Base-by-base conservation (phyloP, 1,139 yeast species). In the Debaryomyces robertsiae region DNA sequence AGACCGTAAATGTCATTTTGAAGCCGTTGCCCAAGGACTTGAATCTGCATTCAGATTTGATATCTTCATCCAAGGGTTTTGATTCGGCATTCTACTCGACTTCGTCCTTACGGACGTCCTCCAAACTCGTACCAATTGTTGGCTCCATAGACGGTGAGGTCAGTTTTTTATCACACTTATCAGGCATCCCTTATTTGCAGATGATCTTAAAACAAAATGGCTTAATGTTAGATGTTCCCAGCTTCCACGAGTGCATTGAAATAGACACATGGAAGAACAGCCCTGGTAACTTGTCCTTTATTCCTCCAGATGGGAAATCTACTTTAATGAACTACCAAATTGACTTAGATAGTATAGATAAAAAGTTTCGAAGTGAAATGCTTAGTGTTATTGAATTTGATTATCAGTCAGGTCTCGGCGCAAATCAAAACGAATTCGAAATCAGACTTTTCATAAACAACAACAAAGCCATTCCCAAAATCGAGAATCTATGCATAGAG, bases 221-320 rank as follows among this genome's bases (percentile, higher is more conserved):
- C 2, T 66, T 70, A 40, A 61, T 70, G 27, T 45, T 79, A 27
- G 73, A 73, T 4, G 30, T 67, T 6, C 86, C 91, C 0, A 63
- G 74, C 24, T 75, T 83, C 47, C 93, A 85, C 54, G 74, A 69
- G 28, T 77, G 87, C 52, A 75, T 85, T 1, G 69, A 79, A 41
- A 48, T 69, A 3, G 72, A 65, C 19, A 57, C 60, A 23, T 81
- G 84, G 82, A 39, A 49, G 9, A 47, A 53, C 9, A 55, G 54
- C 5, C 49, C 46, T n/a, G 79, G 78, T 0, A 48, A 67, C 0
- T 57, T 90, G 31, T 69, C 81, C 11, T 88, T 91, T 54, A 75
- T 86, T 15, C 98, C 98, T 3, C 96, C 98, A 0, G 97, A 93
- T 60, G 98, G 95, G 3, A 75, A 69, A 46, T 79, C 82, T 30